phyloP scores from a whole-genome alignment of 2,329 filamentous ascomycete genomes.

The Venturia carpophila region DNA sequence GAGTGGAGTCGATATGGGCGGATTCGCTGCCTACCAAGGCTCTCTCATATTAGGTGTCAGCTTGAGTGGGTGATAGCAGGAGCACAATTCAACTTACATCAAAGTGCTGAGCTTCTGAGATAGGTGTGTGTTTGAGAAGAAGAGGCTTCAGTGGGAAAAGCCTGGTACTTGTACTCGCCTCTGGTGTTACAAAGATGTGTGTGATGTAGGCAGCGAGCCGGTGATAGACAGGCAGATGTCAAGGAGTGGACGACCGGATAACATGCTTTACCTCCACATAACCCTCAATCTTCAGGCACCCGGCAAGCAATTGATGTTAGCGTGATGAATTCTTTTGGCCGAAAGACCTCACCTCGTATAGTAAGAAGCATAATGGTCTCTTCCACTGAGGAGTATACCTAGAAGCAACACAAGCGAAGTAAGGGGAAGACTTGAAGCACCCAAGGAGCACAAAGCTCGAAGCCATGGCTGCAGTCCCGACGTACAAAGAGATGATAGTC shows the following conservation, averaged over 20 bases:
- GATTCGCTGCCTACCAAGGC: neutral
- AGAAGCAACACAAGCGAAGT: too few relatives aligned
- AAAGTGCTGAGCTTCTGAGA: neutral
- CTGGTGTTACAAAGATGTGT: neutral
- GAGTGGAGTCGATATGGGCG: neutral
- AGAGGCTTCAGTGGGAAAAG: neutral
- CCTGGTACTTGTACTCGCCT: neutral
- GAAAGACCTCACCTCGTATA: too few relatives aligned
- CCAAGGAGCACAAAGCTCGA: too few relatives aligned
- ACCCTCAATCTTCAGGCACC: too few relatives aligned
- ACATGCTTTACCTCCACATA: neutral
- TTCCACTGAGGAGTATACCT: too few relatives aligned
- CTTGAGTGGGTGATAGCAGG: neutral
- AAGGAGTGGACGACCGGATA: neutral
- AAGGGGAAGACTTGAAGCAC: too few relatives aligned
- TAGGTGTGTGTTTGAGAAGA: neutral
- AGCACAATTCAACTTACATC: neutral
- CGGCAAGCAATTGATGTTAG: too few relatives aligned
- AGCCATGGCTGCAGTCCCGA: too few relatives aligned
- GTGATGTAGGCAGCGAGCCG: too few relatives aligned
- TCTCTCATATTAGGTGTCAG: neutral
- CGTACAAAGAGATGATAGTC: too few relatives aligned
- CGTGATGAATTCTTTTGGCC: too few relatives aligned
- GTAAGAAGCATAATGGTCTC: too few relatives aligned
- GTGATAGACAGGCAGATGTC: neutral